Conservation (phyloP, 164 flowering plant genomes). For the Euptelea pleiosperma region DNA sequence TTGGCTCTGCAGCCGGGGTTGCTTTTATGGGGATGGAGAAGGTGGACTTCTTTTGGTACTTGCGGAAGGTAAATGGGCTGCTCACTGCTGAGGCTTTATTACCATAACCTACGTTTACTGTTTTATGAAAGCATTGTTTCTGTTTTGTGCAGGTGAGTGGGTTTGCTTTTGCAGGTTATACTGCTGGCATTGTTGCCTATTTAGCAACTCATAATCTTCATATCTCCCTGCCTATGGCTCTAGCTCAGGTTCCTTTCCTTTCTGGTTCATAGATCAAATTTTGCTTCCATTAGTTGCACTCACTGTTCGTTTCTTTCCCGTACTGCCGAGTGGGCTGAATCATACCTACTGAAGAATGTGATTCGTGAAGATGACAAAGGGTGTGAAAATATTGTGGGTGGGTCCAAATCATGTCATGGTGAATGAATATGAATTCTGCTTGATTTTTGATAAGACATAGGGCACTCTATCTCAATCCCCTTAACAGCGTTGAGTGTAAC, state of each 20-base stretch:
- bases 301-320: too few species aligned
- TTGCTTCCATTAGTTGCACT: too few species aligned
- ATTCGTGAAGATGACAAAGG: too few species aligned
- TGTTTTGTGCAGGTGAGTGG: slow-evolving; percentile 73
- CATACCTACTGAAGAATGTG: too few species aligned
- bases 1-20: slow-evolving; percentile 95
- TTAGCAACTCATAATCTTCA: slow-evolving; percentile 56
- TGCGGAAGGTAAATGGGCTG: slow-evolving; percentile 85
- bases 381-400: too few species aligned
- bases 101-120: neutral
- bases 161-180: slow-evolving; percentile 88
- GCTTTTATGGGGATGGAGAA: slow-evolving; percentile 96
- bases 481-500: too few species aligned
- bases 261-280: slow-evolving; percentile 16
- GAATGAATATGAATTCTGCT: too few species aligned
- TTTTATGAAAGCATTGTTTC: neutral
- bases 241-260: slow-evolving; percentile 40
- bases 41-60: slow-evolving; percentile 90
- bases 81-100: too few species aligned
- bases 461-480: too few species aligned
- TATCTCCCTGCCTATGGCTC: slow-evolving; percentile 49
- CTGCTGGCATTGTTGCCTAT: slow-evolving; percentile 80
- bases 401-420: too few species aligned
- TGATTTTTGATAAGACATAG: too few species aligned
- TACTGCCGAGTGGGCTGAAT: too few species aligned